phyloP scores from a whole-genome alignment of 768 basidiomycete genomes.

The Daedalea quercina region DNA sequence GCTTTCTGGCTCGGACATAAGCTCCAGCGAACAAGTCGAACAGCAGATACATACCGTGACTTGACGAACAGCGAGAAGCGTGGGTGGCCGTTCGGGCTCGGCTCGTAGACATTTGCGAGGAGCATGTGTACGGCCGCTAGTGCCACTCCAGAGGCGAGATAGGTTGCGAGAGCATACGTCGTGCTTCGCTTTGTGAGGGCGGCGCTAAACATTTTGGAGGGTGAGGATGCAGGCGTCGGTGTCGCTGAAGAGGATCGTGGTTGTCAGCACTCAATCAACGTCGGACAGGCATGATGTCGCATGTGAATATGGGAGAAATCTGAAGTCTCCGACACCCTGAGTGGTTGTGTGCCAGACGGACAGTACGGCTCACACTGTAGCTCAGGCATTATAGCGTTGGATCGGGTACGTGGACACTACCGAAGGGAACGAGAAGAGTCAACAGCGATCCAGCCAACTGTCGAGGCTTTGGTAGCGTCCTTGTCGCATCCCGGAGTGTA shows the following conservation, averaged over 20 bases:
- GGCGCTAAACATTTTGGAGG: constrained; percentile 38
- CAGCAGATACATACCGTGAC: constrained; percentile 42
- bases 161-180: constrained; percentile 37
- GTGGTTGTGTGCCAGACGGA: too few relatives aligned
- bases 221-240: constrained; percentile 45
- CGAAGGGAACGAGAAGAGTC: too few relatives aligned
- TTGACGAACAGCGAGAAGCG: constrained; percentile 54
- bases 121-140: constrained; percentile 38
- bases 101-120: constrained; percentile 30
- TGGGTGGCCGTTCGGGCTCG: constrained; percentile 27
- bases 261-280: too few relatives aligned
- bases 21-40: neutral
- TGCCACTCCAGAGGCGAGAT: constrained; percentile 38
- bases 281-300: too few relatives aligned
- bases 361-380: too few relatives aligned
- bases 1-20: constrained; percentile 41
- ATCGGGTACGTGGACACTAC: too few relatives aligned
- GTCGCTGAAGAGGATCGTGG: constrained; percentile 22
- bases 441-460: too few relatives aligned
- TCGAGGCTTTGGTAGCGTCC: too few relatives aligned
- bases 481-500: too few relatives aligned
- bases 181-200: constrained; percentile 44
- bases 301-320: too few relatives aligned
- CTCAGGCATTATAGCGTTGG: too few relatives aligned
- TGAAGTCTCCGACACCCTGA: too few relatives aligned